These are phyloP conservation scores for Fusarium anthophilum DNA, from an alignment of 2,329 filamentous ascomycete genomes.

Conservation along the genomic window DNA sequence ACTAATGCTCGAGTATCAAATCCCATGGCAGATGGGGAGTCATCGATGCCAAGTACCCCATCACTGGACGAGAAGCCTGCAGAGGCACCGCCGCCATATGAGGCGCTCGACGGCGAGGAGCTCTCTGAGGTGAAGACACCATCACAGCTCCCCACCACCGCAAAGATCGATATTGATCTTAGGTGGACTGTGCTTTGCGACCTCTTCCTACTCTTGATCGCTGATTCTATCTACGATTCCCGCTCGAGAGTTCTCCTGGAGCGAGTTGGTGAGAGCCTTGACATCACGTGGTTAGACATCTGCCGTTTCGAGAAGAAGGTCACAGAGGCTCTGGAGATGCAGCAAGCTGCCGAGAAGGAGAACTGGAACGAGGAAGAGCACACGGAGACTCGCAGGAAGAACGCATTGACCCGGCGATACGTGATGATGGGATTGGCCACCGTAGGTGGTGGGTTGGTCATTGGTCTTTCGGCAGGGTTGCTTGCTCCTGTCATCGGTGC, in stretches of 20 bases:
- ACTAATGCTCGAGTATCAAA: slow-evolving; percentile 93
- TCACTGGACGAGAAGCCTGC: slow-evolving; percentile 57
- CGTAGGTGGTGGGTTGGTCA: slow-evolving; percentile 92
- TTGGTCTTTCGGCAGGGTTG: slow-evolving; percentile 91
- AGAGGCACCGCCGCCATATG: slow-evolving; percentile 66
- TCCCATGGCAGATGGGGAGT: slow-evolving; percentile 72
- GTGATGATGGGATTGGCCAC: slow-evolving; percentile 97
- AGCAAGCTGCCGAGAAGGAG: slow-evolving; percentile 91
- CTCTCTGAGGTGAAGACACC: slow-evolving; percentile 83
- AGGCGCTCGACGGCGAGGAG: slow-evolving; percentile 72
- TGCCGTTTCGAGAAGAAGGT: slow-evolving; percentile 97
- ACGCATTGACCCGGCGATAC: slow-evolving; percentile 82
- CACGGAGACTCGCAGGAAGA: slow-evolving; percentile 85
- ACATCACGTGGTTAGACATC: slow-evolving; percentile 90
- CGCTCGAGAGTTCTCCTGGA: slow-evolving; percentile 87
- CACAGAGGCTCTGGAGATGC: slow-evolving; percentile 97
- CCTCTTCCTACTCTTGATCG: slow-evolving; percentile 92
- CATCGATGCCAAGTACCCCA: slow-evolving; percentile 31
- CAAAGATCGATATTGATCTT: slow-evolving; percentile 93
- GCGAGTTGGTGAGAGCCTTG: slow-evolving; percentile 80
- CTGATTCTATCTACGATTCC: slow-evolving; percentile 93
- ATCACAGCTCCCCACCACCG: slow-evolving; percentile 80
- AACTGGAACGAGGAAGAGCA: slow-evolving; percentile 98
- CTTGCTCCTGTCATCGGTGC: slow-evolving; percentile 94
- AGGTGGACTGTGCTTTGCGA: slow-evolving; percentile 98